phyloP scores from a whole-genome alignment of 306 rosid species.

The Luffa acutangula region DNA sequence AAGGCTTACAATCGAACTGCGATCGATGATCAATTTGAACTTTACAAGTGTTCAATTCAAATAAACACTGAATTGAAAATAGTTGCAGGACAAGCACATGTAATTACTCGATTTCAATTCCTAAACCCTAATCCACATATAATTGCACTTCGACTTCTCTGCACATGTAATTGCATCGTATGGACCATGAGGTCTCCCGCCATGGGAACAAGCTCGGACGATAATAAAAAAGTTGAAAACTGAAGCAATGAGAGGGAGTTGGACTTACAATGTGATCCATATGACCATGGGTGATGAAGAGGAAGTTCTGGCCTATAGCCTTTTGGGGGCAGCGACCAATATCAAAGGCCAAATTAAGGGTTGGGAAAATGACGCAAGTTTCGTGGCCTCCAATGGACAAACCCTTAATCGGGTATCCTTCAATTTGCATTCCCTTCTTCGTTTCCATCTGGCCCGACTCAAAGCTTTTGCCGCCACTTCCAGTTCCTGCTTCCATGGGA shows the following conservation, averaged over 20 bases:
- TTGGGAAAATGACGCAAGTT: slow-evolving; percentile 72
- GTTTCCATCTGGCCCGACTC: slow-evolving; percentile 22
- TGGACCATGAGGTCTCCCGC: neutral
- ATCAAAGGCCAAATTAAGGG: slow-evolving; percentile 65
- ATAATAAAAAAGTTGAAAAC: neutral
- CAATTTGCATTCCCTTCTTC: slow-evolving; percentile 37
- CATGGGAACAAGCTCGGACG: neutral
- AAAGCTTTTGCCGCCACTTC: slow-evolving; percentile 5
- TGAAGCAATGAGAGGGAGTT: neutral
- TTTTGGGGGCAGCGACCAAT: slow-evolving; percentile 94
- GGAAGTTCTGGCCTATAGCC: slow-evolving; percentile 64
- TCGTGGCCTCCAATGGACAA: slow-evolving; percentile 94
- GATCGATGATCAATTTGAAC: neutral
- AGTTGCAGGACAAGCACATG: neutral
- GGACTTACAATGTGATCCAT: slow-evolving; percentile 89
- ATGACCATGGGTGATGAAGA: slow-evolving; percentile 86
- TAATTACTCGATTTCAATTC: neutral
- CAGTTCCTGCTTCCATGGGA: slow-evolving; percentile 12
- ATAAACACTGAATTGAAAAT: neutral
- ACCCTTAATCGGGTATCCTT: slow-evolving; percentile 75
- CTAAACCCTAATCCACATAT: neutral
- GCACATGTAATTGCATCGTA: neutral
- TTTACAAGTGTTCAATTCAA: neutral
- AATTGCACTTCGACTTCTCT: neutral
- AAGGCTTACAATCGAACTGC: neutral